These are phyloP conservation scores for Plasmodium blacklocki DNA, from an alignment of 169 alveolate species.

Conservation along the genomic window DNA sequence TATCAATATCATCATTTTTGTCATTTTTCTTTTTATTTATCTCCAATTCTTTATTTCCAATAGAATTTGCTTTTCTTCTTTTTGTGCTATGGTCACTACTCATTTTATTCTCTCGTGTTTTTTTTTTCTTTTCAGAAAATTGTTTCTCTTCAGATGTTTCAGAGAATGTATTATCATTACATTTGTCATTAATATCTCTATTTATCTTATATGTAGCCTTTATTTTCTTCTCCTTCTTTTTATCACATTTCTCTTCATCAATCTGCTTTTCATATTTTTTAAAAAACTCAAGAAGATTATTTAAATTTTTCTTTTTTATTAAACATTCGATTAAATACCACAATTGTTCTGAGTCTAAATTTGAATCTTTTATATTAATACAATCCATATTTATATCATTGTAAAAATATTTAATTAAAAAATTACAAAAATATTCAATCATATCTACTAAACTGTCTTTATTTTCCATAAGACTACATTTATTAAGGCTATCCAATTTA, in stretches of 20 bases:
- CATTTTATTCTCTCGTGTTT: neutral
- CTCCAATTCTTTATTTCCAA: neutral
- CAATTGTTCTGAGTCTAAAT: conserved; percentile 41
- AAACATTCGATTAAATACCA: conserved; percentile 67
- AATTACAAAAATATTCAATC: conserved; percentile 58
- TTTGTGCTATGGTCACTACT: neutral
- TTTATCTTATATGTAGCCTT: neutral
- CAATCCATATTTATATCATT: conserved; percentile 13
- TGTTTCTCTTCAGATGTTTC: neutral
- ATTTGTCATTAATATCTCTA: neutral
- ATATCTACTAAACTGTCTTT: conserved; percentile 44
- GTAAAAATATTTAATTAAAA: conserved; percentile 29
- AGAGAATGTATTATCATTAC: neutral
- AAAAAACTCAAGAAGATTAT: conserved; percentile 20
- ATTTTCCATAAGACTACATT: neutral
- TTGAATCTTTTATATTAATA: conserved; percentile 19
- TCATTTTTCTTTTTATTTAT: neutral
- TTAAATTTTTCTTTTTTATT: conserved; percentile 36
- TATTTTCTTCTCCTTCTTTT: neutral
- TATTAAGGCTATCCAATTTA: too few relatives aligned
- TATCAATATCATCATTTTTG: neutral
- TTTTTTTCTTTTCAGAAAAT: neutral
- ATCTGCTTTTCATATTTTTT: conserved; percentile 18
- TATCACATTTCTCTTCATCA: neutral
- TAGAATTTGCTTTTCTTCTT: neutral